phyloP scores from a whole-genome alignment of 139 green algal species.

The Asterochloris sp. region DNA sequence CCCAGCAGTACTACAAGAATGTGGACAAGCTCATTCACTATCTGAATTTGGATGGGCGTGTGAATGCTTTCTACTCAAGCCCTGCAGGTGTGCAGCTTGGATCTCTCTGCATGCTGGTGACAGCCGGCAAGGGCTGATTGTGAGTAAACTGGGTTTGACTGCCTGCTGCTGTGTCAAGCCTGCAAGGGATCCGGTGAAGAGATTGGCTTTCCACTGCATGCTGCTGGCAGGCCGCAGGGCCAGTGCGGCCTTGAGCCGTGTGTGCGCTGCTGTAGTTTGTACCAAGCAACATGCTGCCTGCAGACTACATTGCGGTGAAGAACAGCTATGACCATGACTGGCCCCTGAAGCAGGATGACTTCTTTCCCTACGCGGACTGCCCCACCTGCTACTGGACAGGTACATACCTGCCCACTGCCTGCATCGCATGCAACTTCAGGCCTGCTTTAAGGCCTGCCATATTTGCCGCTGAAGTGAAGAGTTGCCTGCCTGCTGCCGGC shows the following conservation, averaged over 20 bases:
- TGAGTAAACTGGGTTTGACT: no score
- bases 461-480: no score
- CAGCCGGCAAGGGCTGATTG: background rate
- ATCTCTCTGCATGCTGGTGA: slow-evolving; percentile 1
- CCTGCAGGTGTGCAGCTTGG: slow-evolving; percentile 33
- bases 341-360: slow-evolving; percentile 79
- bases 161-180: no score
- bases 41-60: slow-evolving; percentile 61
- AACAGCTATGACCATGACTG: slow-evolving; percentile 46
- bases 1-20: slow-evolving; percentile 72
- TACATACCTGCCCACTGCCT: slow-evolving; percentile 5
- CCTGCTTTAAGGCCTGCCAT: no score
- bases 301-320: slow-evolving; percentile 69
- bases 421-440: no score
- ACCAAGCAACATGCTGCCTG: background rate
- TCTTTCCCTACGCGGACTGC: slow-evolving; percentile 89
- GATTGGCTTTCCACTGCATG: no score
- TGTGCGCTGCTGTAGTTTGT: no score
- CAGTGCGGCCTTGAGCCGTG: no score
- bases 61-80: slow-evolving; percentile 87
- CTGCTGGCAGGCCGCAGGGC: no score
- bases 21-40: slow-evolving; percentile 77
- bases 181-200: no score
- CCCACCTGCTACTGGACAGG: slow-evolving; percentile 85
- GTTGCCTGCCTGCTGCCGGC: no score